These are phyloP conservation scores for Globisporangium megalacanthum DNA, from an alignment of 352 stramenopile genomes.

Conservation along the genomic window DNA sequence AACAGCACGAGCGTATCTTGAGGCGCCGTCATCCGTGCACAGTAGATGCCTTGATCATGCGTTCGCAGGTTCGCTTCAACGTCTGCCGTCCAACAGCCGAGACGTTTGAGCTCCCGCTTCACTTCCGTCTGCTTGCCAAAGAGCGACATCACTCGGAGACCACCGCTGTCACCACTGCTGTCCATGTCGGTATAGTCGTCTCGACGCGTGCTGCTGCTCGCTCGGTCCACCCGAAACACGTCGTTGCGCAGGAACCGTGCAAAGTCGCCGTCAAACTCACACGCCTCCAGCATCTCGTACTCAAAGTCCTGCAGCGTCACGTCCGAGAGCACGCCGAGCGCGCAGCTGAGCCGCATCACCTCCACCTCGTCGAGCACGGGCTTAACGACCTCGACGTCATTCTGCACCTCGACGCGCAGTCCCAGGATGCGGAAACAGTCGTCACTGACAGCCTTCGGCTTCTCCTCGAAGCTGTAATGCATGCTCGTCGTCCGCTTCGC, in stretches of 20 bases:
- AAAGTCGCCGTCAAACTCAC: conserved; percentile 65
- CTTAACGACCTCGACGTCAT: conserved; percentile 67
- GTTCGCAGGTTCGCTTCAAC: conserved; percentile 29
- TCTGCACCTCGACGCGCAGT: conserved; percentile 48
- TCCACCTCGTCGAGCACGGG: conserved; percentile 61
- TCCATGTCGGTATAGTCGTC: conserved; percentile 1
- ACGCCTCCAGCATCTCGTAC: conserved; percentile 38
- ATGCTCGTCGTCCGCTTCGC: no score
- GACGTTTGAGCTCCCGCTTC: conserved; percentile 26
- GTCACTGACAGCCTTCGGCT: conserved; percentile 5
- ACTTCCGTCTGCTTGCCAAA: conserved; percentile 63
- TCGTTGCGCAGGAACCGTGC: conserved; percentile 47
- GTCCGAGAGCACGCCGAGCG: conserved; percentile 39
- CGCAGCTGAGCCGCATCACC: conserved; percentile 55
- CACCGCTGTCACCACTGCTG: conserved; percentile 5
- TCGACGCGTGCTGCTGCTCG: no score
- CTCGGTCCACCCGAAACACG: conserved; percentile 20
- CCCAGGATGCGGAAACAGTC: conserved; percentile 54
- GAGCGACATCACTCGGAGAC: conserved; percentile 35
- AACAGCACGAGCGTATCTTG: conserved; percentile 39
- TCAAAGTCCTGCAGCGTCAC: conserved; percentile 52
- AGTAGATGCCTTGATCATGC: conserved; percentile 60
- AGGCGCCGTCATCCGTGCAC: conserved; percentile 4
- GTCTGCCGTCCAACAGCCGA: conserved; percentile 38
- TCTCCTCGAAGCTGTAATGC: no score